A percentile compares a stretch with the other conserved stretches of the same genome.
Conservation (phyloP, 768 basidiomycete genomes). For the Cystofilobasidium capitatum region DNA sequence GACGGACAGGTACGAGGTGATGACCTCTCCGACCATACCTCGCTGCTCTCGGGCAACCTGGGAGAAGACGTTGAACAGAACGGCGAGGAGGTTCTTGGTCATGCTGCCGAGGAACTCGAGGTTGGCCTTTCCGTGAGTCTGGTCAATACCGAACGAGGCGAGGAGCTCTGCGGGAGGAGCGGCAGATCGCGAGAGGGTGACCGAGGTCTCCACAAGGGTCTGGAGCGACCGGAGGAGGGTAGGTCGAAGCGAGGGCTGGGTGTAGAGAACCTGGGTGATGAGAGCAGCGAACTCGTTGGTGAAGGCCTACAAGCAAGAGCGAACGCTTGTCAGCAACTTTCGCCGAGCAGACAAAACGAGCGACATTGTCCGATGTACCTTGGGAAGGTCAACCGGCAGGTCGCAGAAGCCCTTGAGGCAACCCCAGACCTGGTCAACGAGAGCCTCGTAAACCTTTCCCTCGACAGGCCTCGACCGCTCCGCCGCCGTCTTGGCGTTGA, state of each 20-base stretch:
- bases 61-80: constrained; percentile 93
- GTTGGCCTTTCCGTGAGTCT: constrained; percentile 56
- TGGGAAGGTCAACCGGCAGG: constrained; percentile 60
- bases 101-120: constrained; percentile 63
- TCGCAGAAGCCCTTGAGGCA: constrained; percentile 86
- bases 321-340: neutral
- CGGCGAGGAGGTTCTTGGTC: constrained; percentile 85
- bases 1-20: constrained; percentile 74
- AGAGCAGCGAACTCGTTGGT: constrained; percentile 70
- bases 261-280: constrained; percentile 86
- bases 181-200: constrained; percentile 46
- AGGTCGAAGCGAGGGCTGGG: constrained; percentile 71
- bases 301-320: constrained; percentile 50
- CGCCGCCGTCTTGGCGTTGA: constrained; percentile 71
- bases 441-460: constrained; percentile 89
- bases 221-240: constrained; percentile 73
- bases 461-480: constrained; percentile 52
- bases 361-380: constrained; percentile 44
- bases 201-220: constrained; percentile 69
- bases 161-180: constrained; percentile 40
- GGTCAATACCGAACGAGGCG: constrained; percentile 47
- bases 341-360: neutral
- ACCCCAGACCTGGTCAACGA: constrained; percentile 87
- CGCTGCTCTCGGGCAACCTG: constrained; percentile 64
- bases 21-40: constrained; percentile 74